A percentile compares a stretch with the other conserved stretches of the same genome.
phyloP scores from a whole-genome alignment of 768 basidiomycete species.

The Phylloporus arenicola region DNA sequence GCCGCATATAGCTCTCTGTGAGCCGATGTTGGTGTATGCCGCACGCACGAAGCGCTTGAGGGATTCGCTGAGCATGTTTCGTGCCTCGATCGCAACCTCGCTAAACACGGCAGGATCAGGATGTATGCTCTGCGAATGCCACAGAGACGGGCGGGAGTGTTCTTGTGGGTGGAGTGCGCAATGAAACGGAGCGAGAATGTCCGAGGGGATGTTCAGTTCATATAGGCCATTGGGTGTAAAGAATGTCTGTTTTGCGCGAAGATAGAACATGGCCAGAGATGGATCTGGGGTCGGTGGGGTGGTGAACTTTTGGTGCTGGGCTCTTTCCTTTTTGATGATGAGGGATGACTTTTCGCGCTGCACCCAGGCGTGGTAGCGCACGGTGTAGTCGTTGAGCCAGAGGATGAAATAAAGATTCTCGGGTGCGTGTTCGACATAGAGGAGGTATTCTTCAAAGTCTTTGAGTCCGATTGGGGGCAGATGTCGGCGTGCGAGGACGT shows the following conservation, averaged over 20 bases:
- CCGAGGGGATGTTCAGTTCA: constrained; percentile 66
- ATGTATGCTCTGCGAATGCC: constrained; percentile 36
- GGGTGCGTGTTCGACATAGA: constrained; percentile 69
- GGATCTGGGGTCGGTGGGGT: constrained; percentile 40
- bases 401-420: constrained; percentile 85
- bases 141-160: constrained; percentile 8
- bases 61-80: constrained; percentile 55
- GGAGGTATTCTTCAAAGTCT: constrained; percentile 75
- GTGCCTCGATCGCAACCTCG: constrained; percentile 53
- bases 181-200: constrained; percentile 58
- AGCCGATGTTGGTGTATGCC: constrained; percentile 66
- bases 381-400: constrained; percentile 72
- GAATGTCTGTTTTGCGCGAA: constrained; percentile 77
- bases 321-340: constrained; percentile 38
- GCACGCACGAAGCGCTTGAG: constrained; percentile 63
- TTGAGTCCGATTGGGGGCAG: constrained; percentile 75
- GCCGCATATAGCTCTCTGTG: constrained; percentile 62
- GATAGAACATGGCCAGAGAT: constrained; percentile 67
- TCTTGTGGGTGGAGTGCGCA: constrained; percentile 25
- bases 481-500: constrained; percentile 70
- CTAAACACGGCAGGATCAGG: constrained; percentile 64
- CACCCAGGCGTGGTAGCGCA: constrained; percentile 40
- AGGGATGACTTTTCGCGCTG: constrained; percentile 25
- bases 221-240: constrained; percentile 67
- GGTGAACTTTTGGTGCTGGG: constrained; percentile 27